Evolutionary conservation across 192 early-diverging fungal genomes (phyloP), one percentile per base, ranked within the genome.

Genomic region (Coemansia sp.): DNA sequence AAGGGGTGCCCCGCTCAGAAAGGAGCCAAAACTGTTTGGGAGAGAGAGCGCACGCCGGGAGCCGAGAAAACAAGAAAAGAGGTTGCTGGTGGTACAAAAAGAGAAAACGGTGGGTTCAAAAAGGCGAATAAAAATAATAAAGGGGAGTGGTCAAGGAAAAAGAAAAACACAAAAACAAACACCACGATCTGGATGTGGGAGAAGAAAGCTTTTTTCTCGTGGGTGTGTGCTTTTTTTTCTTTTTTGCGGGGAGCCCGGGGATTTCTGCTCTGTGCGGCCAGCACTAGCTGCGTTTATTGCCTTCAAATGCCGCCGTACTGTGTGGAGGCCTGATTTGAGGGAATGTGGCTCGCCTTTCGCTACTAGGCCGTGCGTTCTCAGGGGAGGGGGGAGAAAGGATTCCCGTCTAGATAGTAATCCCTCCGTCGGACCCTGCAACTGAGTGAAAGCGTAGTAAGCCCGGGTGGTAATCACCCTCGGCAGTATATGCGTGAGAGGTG

Each of bases 111-210:
- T 4, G 34, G n/a, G 11, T n/a, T n/a, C 36, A 47, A 11, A 25
- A 28, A 28, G 44, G 44, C 44, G 12, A 46, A 41, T 20, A 41
- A 46, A 28, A 39, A 31, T 19, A 43, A 47, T 27, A 38, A 28
- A 34, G n/a, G n/a, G n/a, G n/a, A n/a, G n/a, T n/a, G n/a, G n/a
- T n/a, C n/a, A 41, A 36, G 27, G 30, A 12, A 25, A 58, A 39
- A 50, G 57, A 43, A 47, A 59, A 49, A 30, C 28, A 39, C 50
- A 47, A 47, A 47, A 47, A 47, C 45, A 47, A 42, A 21, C 17
- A 39, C 2, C 4, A 39, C 20, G 41, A 43, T 43, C 41, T 21
- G 22, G 41, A 23, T 21, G 41, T 43, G 41, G 10, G 41, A 11
- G 31, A n/a, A n/a, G n/a, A n/a, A n/a, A n/a, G n/a, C n/a, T n/a